These are phyloP conservation scores for Alternaria sp. DNA, from an alignment of 2,329 filamentous ascomycete species.

Conservation along the genomic window DNA sequence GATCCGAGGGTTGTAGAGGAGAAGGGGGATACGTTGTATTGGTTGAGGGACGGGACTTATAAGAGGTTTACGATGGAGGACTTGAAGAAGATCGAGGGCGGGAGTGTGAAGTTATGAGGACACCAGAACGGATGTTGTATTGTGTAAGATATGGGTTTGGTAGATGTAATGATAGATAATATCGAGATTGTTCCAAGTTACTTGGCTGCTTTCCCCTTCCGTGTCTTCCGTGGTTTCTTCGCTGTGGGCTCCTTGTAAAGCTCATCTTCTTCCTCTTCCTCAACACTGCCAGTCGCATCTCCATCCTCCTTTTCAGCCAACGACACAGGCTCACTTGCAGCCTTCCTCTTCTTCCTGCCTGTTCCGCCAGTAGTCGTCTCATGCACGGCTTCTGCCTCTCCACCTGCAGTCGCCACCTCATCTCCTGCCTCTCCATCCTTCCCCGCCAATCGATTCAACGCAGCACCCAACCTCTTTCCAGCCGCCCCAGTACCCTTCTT, in stretches of 20 bases:
- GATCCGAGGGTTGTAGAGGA: conserved; percentile 47
- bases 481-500: conserved; percentile 38
- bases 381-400: conserved; percentile 18
- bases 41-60: conserved; percentile 45
- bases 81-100: conserved; percentile 32
- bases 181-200: neutral
- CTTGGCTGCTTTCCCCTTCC: conserved; percentile 14
- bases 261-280: conserved; percentile 31
- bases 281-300: conserved; percentile 8
- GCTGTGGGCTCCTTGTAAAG: conserved; percentile 37
- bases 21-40: conserved; percentile 49
- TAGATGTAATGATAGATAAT: neutral
- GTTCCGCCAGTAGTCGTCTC: conserved; percentile 9
- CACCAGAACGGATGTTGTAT: neutral
- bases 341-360: conserved; percentile 30
- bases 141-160: neutral
- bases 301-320: conserved; percentile 18
- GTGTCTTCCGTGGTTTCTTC: conserved; percentile 30
- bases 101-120: conserved; percentile 38
- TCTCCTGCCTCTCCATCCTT: conserved; percentile 27
- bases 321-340: conserved; percentile 15
- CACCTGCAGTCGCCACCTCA: conserved; percentile 26
- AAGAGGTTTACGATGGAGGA: conserved; percentile 32
- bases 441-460: conserved; percentile 38
- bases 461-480: conserved; percentile 44